phyloP scores from a whole-genome alignment of 2,329 filamentous ascomycete species.

The Diplocarpon rosae region DNA sequence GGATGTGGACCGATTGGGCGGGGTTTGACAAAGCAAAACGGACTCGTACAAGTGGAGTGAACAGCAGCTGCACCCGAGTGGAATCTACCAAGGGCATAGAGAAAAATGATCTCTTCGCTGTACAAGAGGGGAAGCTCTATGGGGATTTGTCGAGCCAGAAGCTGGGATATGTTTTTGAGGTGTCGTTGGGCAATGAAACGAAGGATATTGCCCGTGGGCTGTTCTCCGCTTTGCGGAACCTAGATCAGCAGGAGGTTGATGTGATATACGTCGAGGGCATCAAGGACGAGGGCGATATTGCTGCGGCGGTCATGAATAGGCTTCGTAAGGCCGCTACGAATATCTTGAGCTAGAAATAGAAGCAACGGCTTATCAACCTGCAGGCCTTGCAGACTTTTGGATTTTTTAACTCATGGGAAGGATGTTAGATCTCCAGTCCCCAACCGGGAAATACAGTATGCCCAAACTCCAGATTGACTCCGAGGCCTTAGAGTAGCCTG shows the following conservation, averaged over 20 bases:
- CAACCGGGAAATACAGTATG: slow-evolving; percentile 5
- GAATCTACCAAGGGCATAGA: background rate
- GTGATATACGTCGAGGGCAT: slow-evolving; percentile 89
- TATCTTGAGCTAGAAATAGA: slow-evolving; percentile 13
- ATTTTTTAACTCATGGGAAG: background rate
- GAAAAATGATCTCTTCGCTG: slow-evolving; percentile 6
- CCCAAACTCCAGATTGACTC: slow-evolving; percentile 16
- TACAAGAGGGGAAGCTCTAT: slow-evolving; percentile 12
- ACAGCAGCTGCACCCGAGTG: background rate
- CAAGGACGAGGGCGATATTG: slow-evolving; percentile 65
- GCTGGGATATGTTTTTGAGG: slow-evolving; percentile 40
- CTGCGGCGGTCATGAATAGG: slow-evolving; percentile 78
- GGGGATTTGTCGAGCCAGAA: background rate
- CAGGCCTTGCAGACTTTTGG: background rate
- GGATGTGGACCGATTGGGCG: slow-evolving; percentile 27
- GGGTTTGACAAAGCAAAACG: slow-evolving; percentile 11
- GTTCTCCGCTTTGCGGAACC: slow-evolving; percentile 75
- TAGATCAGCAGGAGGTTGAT: slow-evolving; percentile 70
- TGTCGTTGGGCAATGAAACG: slow-evolving; percentile 60
- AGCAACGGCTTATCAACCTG: background rate
- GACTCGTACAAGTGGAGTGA: background rate
- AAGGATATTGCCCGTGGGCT: slow-evolving; percentile 73
- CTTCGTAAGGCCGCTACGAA: slow-evolving; percentile 64
- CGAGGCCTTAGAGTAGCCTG: slow-evolving; percentile 7
- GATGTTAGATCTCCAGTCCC: slow-evolving; percentile 5